These are phyloP conservation scores for Solanum rostratum DNA, from an alignment of 257 asterid genomes.

Conservation along the genomic window DNA sequence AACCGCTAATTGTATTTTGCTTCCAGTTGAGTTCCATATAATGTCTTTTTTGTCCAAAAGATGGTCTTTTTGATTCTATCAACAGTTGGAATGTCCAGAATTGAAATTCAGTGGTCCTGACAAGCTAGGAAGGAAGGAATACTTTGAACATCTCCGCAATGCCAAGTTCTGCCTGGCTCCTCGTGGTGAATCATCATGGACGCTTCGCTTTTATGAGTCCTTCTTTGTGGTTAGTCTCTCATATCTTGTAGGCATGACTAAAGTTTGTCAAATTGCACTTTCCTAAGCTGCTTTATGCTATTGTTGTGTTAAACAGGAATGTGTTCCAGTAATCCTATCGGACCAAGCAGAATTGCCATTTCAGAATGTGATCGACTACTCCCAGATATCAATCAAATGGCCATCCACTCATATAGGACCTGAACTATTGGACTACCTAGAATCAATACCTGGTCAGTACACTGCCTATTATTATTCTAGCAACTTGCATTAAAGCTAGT, in stretches of 20 bases:
- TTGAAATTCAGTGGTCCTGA: slow-evolving; percentile 85
- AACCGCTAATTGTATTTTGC: background rate
- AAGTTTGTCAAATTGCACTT: background rate
- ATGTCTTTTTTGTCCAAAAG: slow-evolving; percentile 13
- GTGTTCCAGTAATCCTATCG: slow-evolving; percentile 89
- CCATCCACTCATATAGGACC: slow-evolving; percentile 71
- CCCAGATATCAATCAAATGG: slow-evolving; percentile 83
- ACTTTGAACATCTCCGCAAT: slow-evolving; percentile 83
- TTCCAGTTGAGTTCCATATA: background rate
- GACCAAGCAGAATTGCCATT: slow-evolving; percentile 87
- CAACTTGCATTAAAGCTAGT: background rate
- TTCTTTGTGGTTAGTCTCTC: slow-evolving; percentile 73
- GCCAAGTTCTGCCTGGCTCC: slow-evolving; percentile 96
- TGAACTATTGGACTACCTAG: slow-evolving; percentile 66
- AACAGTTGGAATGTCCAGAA: slow-evolving; percentile 99
- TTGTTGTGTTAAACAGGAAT: slow-evolving; percentile 54
- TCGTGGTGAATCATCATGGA: slow-evolving; percentile 99
- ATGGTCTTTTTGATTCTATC: slow-evolving; percentile 45
- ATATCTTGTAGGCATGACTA: background rate
- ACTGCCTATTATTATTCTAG: background rate
- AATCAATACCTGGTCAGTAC: slow-evolving; percentile 69
- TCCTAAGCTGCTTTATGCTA: background rate
- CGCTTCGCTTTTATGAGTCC: slow-evolving; percentile 94
- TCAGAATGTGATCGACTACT: slow-evolving; percentile 65
- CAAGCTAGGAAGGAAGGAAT: slow-evolving; percentile 68